phyloP scores from a whole-genome alignment of 352 stramenopile species.

The Phytopythium litorale region DNA sequence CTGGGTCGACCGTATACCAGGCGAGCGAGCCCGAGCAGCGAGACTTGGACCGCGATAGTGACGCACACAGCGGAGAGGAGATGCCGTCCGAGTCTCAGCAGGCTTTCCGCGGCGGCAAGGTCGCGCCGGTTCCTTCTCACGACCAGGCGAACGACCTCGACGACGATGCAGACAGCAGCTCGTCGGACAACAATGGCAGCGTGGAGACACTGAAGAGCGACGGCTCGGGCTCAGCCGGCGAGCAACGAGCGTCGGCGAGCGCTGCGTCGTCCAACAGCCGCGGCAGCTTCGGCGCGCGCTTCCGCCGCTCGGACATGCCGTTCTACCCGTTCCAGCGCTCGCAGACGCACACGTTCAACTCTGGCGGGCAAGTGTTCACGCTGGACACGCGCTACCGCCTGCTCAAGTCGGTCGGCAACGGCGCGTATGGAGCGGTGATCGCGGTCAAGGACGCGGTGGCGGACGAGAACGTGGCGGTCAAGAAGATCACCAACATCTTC shows the following conservation, averaged over 20 bases:
- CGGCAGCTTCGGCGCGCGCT: neutral
- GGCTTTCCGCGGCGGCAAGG: slow-evolving; percentile 8
- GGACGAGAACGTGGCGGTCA: slow-evolving; percentile 85
- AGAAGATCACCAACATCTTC: slow-evolving; percentile 94
- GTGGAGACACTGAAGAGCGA: slow-evolving; percentile 2
- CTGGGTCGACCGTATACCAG: slow-evolving; percentile 8
- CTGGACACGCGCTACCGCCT: slow-evolving; percentile 86
- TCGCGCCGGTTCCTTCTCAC: neutral
- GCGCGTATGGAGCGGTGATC: slow-evolving; percentile 90
- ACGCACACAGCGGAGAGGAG: neutral
- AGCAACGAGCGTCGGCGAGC: slow-evolving; percentile 7
- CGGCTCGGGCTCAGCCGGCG: slow-evolving; percentile 8
- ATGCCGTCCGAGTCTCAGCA: neutral
- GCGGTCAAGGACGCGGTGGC: slow-evolving; percentile 60
- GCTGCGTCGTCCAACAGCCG: neutral
- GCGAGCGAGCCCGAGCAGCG: neutral
- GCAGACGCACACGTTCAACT: slow-evolving; percentile 68
- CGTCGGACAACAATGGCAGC: slow-evolving; percentile 17
- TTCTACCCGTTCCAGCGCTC: slow-evolving; percentile 22
- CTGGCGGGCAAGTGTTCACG: slow-evolving; percentile 82
- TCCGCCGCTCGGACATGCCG: slow-evolving; percentile 7
- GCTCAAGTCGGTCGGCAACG: slow-evolving; percentile 86
- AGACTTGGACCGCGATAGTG: neutral
- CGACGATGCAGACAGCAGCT: slow-evolving; percentile 3
- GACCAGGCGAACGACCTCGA: neutral